Base-by-base conservation (phyloP, 1,284 basidiomycete genomes). In the Tranzscheliella williamsii region DNA sequence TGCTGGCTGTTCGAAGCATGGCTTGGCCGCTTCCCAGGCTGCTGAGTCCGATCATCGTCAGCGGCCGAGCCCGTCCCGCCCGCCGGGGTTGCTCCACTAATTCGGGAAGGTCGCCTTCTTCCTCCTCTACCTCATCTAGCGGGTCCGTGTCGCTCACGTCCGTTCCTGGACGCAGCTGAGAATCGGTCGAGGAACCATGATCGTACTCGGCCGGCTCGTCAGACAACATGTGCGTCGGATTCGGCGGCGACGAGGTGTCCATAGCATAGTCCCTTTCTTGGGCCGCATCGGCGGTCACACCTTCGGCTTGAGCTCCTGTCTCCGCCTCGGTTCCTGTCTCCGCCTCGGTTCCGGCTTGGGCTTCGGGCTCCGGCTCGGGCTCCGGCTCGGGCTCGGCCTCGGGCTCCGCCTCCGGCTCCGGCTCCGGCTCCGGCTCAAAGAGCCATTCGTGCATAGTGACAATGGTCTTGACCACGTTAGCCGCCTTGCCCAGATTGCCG, bases 391-490 rank as follows among this genome's bases (percentile, higher is more conserved):
- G 13, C 12, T 21, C 32, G 2, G 23, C 22, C 20, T 46, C 67
- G 4, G 26, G 22, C 42, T 56, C 67, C 6, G 46, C 33, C 24
- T 61, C 63, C 0, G 44, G 20, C 34, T 69, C 66, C 4, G 52
- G 48, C 34, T 70, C 70, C 0, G 70, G 60, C 37, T 71, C 71
- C 3, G 72, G 70, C 45, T 72, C 72, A 31, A 74, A 74, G 29
- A 74, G 56, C 70, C 70, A 72, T 17, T 74, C 67, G 60, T 76
- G 66, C 61, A 67, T 73, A 1, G 65, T 63, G 18, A 76, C 55
- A 21, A 76, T 66, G 24, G 75, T 67, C 54, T 76, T 75, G 56
- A 77, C 75, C 31, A 77, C 53, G 26, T 77, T 72, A 12, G 75
- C 75, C 18, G 72, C 71, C 33, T 69, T 70, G 33, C 75, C 75